A percentile compares a stretch with the other conserved stretches of the same genome.
These are phyloP conservation scores for Aspergillus sp. DNA, from an alignment of 2,329 filamentous ascomycete species.

Conservation along the genomic window DNA sequence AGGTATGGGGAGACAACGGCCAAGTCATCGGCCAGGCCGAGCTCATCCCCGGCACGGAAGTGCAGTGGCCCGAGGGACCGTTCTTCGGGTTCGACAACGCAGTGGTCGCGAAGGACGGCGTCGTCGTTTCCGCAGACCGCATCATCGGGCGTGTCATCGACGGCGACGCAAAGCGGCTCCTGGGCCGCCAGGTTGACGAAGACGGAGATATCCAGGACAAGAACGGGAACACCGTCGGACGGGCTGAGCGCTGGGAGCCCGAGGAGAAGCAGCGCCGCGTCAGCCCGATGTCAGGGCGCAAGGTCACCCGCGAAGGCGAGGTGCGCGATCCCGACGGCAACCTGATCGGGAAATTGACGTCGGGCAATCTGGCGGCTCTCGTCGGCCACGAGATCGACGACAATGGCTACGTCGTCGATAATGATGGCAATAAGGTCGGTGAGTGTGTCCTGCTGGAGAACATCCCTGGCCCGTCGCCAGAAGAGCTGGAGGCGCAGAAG, in stretches of 20 bases:
- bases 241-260: slow-evolving; percentile 59
- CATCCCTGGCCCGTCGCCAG: slow-evolving; percentile 39
- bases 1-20: slow-evolving; percentile 55
- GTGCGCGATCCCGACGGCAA: slow-evolving; percentile 38
- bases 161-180: slow-evolving; percentile 54
- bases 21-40: slow-evolving; percentile 53
- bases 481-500: slow-evolving; percentile 46
- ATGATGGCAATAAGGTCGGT: slow-evolving; percentile 54
- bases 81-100: slow-evolving; percentile 53
- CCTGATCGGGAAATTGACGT: slow-evolving; percentile 37
- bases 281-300: slow-evolving; percentile 50
- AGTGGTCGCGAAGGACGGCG: slow-evolving; percentile 49
- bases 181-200: slow-evolving; percentile 57
- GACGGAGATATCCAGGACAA: slow-evolving; percentile 62
- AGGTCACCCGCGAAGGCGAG: slow-evolving; percentile 45
- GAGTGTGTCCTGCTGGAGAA: slow-evolving; percentile 55
- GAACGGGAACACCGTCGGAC: slow-evolving; percentile 57
- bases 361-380: slow-evolving; percentile 34
- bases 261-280: slow-evolving; percentile 46
- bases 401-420: slow-evolving; percentile 47
- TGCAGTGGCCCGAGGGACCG: slow-evolving; percentile 43
- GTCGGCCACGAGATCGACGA: slow-evolving; percentile 38
- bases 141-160: slow-evolving; percentile 49
- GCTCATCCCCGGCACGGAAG: slow-evolving; percentile 44
- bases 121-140: slow-evolving; percentile 39